phyloP scores from a whole-genome alignment of 768 basidiomycete species.

The Paxillus involutus region DNA sequence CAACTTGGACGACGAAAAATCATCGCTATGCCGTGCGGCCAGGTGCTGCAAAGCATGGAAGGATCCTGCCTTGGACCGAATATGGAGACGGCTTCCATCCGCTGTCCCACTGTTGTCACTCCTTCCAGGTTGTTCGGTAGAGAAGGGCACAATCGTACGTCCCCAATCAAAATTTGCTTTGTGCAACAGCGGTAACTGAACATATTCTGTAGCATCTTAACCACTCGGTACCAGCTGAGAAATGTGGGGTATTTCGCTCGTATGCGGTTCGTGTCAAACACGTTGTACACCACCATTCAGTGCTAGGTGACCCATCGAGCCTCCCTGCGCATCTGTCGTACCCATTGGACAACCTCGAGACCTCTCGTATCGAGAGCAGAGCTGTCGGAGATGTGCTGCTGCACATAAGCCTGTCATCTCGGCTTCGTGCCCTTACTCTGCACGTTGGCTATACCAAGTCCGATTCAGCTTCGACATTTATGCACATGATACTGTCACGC shows the following conservation, averaged over 20 bases:
- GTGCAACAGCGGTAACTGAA: neutral
- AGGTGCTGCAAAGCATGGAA: slow-evolving; percentile 47
- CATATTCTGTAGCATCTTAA: slow-evolving; percentile 10
- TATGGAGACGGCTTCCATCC: slow-evolving; percentile 45
- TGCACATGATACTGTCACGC: slow-evolving; percentile 19
- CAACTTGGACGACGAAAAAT: slow-evolving; percentile 26
- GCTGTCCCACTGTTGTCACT: slow-evolving; percentile 42
- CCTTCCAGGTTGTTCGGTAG: slow-evolving; percentile 18
- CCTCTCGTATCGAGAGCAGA: slow-evolving; percentile 17
- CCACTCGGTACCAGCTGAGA: neutral
- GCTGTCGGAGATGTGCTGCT: slow-evolving; percentile 12
- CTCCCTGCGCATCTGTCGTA: slow-evolving; percentile 2
- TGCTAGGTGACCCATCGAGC: slow-evolving; percentile 6
- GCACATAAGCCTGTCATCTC: slow-evolving; percentile 32
- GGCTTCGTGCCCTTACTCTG: slow-evolving; percentile 36
- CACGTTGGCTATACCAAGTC: slow-evolving; percentile 27
- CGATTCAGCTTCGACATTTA: slow-evolving; percentile 23
- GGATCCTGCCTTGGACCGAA: slow-evolving; percentile 45
- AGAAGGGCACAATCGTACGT: slow-evolving; percentile 13
- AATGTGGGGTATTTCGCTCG: slow-evolving; percentile 11
- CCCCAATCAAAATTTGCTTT: neutral
- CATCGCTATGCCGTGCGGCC: slow-evolving; percentile 36
- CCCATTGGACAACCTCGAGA: slow-evolving; percentile 16
- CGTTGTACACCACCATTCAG: slow-evolving; percentile 19
- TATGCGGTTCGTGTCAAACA: slow-evolving; percentile 27